phyloP scores from a whole-genome alignment of 305 asterid genomes.

The Solanum hybrid region DNA sequence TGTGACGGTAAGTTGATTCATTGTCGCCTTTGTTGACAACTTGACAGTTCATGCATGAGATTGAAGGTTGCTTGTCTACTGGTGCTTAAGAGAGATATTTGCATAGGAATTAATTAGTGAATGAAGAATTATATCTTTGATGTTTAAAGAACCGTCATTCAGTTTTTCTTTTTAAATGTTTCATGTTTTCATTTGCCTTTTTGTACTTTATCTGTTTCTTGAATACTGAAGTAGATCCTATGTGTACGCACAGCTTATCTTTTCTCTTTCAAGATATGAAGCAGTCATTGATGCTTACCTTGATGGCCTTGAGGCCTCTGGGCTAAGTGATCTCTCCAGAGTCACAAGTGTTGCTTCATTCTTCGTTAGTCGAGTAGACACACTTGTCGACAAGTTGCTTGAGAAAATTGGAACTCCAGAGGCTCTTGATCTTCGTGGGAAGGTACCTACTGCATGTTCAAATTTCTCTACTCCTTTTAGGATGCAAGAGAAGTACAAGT shows the following conservation, averaged over 20 bases:
- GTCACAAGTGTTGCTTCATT: conserved; percentile 98
- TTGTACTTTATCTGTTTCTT: neutral
- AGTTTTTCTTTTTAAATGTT: neutral
- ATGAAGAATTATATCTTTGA: neutral
- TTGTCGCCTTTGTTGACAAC: neutral
- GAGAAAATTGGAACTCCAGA: conserved; percentile 93
- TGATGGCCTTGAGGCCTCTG: conserved; percentile 98
- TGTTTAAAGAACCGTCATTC: neutral
- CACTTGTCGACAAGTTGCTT: conserved; percentile 94
- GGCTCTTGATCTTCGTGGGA: conserved; percentile 93
- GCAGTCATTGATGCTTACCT: conserved; percentile 98
- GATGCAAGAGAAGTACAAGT: neutral
- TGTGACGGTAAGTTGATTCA: conserved; percentile 68
- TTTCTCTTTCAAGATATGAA: conserved; percentile 92
- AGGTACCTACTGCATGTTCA: conserved; percentile 36
- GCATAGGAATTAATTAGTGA: neutral
- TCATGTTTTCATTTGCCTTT: neutral
- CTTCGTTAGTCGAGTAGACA: conserved; percentile 95
- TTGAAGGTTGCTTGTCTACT: neutral
- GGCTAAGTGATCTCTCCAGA: conserved; percentile 80
- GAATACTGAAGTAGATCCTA: conserved; percentile 14
- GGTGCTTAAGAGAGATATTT: neutral
- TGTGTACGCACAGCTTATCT: conserved; percentile 67
- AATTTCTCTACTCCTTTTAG: neutral
- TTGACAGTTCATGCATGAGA: neutral